Evolutionary conservation across 2,329 filamentous ascomycete genomes (phyloP).

Genomic region (Catunica adiposa): DNA sequence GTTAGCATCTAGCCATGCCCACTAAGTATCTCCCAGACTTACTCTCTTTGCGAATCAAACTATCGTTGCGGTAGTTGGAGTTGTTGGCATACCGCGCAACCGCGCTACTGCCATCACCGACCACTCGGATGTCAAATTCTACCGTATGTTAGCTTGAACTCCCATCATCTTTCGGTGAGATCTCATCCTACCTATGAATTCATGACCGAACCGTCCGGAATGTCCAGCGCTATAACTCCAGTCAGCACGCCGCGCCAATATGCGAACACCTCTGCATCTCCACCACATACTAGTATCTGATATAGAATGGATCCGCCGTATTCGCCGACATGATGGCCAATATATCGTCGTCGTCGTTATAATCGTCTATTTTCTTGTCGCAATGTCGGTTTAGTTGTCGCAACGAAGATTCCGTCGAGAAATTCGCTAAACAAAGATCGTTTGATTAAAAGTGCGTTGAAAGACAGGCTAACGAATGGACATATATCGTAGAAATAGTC

Average conservation of each 20-base stretch:
- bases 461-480: not conserved
- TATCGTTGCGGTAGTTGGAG: constrained; percentile 98
- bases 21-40: constrained; percentile 26
- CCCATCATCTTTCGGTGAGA: not conserved
- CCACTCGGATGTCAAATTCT: constrained; percentile 94
- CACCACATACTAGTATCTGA: constrained; percentile 80
- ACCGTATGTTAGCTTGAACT: constrained; percentile 2
- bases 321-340: constrained; percentile 4
- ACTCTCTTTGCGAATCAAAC: constrained; percentile 98
- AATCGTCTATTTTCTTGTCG: not conserved
- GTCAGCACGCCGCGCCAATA: constrained; percentile 12
- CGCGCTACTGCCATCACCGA: constrained; percentile 84
- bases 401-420: not conserved
- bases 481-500: not conserved
- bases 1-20: not conserved
- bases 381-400: not conserved
- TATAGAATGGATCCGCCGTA: constrained; percentile 61
- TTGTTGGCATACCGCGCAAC: constrained; percentile 97
- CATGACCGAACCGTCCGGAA: constrained; percentile 91
- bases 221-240: constrained; percentile 63
- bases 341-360: not conserved
- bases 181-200: constrained; percentile 73
- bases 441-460: too few species aligned
- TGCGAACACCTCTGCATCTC: not conserved
- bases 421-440: not conserved